Percentiles rank a stretch among this genome's conserved stretches.
phyloP scores from a whole-genome alignment of 345 rosid species.

The Eucalyptus erythrocorys region DNA sequence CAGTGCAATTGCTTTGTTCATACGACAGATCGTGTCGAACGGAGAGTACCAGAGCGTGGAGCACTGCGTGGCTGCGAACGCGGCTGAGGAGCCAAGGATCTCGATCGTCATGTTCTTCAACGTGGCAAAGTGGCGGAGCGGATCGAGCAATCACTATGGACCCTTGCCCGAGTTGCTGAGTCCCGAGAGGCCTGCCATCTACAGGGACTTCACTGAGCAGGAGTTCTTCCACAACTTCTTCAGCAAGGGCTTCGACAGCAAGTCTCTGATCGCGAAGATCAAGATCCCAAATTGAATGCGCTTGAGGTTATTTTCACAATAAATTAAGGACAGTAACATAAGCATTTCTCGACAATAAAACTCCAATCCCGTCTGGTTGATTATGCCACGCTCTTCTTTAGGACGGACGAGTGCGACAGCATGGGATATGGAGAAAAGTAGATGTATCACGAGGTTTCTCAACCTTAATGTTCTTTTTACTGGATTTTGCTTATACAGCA shows the following conservation, averaged over 20 bases:
- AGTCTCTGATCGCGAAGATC: slow-evolving; percentile 3
- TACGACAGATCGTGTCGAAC: slow-evolving; percentile 13
- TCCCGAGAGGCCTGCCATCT: slow-evolving; percentile 1
- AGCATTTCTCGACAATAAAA: not conserved
- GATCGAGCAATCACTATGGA: not conserved
- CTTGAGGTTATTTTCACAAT: too few species aligned
- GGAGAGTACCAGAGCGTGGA: slow-evolving; percentile 19
- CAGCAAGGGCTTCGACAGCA: slow-evolving; percentile 14
- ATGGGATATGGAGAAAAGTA: not conserved
- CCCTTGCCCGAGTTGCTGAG: slow-evolving; percentile 19
- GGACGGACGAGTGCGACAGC: not conserved
- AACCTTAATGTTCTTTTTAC: not conserved
- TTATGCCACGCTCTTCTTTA: not conserved
- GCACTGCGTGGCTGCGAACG: slow-evolving; percentile 19
- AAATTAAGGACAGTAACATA: not conserved
- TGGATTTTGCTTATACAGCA: not conserved
- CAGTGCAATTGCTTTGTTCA: not conserved
- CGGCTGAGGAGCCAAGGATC: slow-evolving; percentile 3
- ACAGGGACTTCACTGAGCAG: slow-evolving; percentile 7
- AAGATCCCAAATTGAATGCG: not conserved
- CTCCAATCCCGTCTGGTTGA: not conserved
- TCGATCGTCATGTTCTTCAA: slow-evolving; percentile 8
- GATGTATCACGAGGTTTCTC: not conserved
- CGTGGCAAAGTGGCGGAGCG: slow-evolving; percentile 3
- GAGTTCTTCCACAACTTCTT: not conserved